Conservation (phyloP, 2,329 filamentous ascomycete species). For the Tolypocladium guangdongense region DNA sequence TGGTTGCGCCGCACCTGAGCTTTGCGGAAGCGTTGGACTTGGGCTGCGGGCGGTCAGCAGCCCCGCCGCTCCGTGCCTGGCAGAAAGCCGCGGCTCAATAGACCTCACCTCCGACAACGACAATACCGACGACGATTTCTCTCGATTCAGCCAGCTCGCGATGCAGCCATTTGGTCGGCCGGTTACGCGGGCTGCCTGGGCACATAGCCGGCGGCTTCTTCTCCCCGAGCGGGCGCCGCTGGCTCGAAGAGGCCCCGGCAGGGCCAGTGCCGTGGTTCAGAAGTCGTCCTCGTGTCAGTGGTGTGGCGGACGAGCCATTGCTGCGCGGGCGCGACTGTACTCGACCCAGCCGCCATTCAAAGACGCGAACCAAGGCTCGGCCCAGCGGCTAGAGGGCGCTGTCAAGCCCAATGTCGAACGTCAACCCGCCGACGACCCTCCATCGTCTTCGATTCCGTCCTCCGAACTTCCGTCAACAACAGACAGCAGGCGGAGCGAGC, state of each 20-base stretch:
- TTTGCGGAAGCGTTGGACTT: neutral
- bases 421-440: neutral
- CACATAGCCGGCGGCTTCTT: slow-evolving; percentile 15
- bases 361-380: neutral
- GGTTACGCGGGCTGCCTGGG: slow-evolving; percentile 17
- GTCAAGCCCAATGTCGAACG: neutral
- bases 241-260: neutral
- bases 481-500: slow-evolving; percentile 20
- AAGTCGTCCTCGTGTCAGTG: slow-evolving; percentile 9
- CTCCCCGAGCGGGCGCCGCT: slow-evolving; percentile 4
- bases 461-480: slow-evolving; percentile 20
- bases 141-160: slow-evolving; percentile 1
- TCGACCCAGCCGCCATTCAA: slow-evolving; percentile 13
- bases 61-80: neutral
- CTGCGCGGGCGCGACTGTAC: slow-evolving; percentile 11
- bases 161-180: slow-evolving; percentile 26
- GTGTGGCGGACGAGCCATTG: slow-evolving; percentile 12
- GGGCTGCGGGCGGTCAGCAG: slow-evolving; percentile 5
- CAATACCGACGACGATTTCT: slow-evolving; percentile 2
- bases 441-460: neutral
- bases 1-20: no score
- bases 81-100: neutral
- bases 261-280: neutral
- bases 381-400: neutral
- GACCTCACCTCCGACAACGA: neutral